Evolutionary conservation across 1,284 basidiomycete genomes (phyloP), one percentile per base, ranked within the genome.

Genomic region (Austroboletus rostrupii): DNA sequence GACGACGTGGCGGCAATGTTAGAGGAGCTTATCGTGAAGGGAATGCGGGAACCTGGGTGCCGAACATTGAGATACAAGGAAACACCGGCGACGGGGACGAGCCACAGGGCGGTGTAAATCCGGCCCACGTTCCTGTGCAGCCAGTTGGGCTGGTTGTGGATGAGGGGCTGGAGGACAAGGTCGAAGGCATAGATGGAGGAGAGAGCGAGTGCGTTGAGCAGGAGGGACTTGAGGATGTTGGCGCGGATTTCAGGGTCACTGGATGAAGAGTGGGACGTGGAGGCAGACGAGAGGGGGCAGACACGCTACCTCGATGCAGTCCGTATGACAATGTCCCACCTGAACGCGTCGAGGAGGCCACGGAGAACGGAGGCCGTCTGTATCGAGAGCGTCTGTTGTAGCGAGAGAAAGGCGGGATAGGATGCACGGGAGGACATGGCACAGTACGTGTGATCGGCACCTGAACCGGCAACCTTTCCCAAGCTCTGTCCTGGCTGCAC

Each of bases 11-110:
- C 21, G 44, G 37, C 38, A 26, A 45, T 38, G 55, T 58, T 37
- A 63, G 62, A 39, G 32, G 19, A 17, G 31, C 39, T 37, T 36
- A 45, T 54, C 41, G 40, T 16, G 33, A 33, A 26, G 21, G 44
- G 21, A 45, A 49, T 33, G 52, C 43, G 36, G 43, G 35, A 55
- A 50, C 32, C 28, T 41, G 38, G 42, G 47, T 28, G 72, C 85
- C 66, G 58, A 26, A 89, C 87, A 60, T 90, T 90, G 44, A 90
- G 71, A 66, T 89, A 90, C 50, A 90, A 76, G 6, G 87, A 87
- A 19, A 71, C 66, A 7, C 83, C 82, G 5, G 89, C 74, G 45
- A 90, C 77, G 1, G 89, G 88, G 23, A 87, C 67, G 6, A 91
- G 68, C 88, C 89, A 91, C 36, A 91, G 67, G 3, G 79, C 70